These are phyloP conservation scores for Aspergillus fructus DNA, from an alignment of 2,329 filamentous ascomycete species.

Conservation along the genomic window DNA sequence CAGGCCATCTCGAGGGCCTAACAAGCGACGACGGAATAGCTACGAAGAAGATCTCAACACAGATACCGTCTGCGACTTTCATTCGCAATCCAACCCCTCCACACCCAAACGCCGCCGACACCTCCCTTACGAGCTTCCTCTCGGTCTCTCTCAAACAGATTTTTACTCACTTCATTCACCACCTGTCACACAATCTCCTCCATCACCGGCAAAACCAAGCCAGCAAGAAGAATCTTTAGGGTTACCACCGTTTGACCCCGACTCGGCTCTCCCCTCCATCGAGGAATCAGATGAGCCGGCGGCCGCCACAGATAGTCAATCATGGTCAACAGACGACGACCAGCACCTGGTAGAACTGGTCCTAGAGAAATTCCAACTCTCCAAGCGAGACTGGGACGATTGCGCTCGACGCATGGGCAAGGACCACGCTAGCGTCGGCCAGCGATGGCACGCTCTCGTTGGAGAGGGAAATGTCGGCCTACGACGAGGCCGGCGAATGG, in stretches of 20 bases:
- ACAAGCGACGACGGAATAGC: slow-evolving; percentile 39
- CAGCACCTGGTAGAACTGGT: slow-evolving; percentile 44
- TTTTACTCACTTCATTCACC: slow-evolving; percentile 44
- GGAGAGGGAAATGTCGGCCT: slow-evolving; percentile 45
- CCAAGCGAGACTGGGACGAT: slow-evolving; percentile 46
- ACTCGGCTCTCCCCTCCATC: slow-evolving; percentile 38
- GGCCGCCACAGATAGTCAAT: slow-evolving; percentile 5
- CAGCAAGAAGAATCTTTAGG: slow-evolving; percentile 8
- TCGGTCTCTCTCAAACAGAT: slow-evolving; percentile 44
- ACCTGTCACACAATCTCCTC: slow-evolving; percentile 33
- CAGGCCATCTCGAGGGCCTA: slow-evolving; percentile 33
- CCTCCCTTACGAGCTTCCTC: slow-evolving; percentile 44
- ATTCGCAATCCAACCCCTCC: slow-evolving; percentile 29
- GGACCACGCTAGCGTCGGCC: slow-evolving; percentile 41
- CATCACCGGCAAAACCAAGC: slow-evolving; percentile 22
- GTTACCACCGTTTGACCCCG: slow-evolving; percentile 26
- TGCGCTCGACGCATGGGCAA: slow-evolving; percentile 45
- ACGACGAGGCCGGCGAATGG: slow-evolving; percentile 31
- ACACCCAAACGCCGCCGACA: slow-evolving; percentile 48
- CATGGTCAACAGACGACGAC: slow-evolving; percentile 44
- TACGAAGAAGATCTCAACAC: slow-evolving; percentile 26
- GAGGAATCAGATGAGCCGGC: slow-evolving; percentile 27
- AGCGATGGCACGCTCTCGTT: slow-evolving; percentile 44
- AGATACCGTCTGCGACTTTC: slow-evolving; percentile 12
- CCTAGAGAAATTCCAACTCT: slow-evolving; percentile 45